A percentile compares a stretch with the other conserved stretches of the same genome.
Evolutionary conservation across 306 rosid genomes (phyloP).

Genomic region (Lupinus albus): DNA sequence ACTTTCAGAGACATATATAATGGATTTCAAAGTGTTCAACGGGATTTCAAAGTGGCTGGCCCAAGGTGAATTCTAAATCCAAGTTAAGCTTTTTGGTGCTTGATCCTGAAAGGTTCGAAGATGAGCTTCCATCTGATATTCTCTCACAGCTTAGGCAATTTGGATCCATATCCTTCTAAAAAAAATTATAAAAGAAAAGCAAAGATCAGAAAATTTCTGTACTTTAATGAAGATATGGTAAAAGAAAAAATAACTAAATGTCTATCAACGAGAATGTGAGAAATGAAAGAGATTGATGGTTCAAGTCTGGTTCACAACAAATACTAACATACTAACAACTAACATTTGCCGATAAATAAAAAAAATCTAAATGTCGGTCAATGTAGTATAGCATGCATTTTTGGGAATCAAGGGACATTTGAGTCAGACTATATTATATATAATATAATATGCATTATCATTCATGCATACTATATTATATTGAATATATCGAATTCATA

Average conservation of each 20-base stretch:
- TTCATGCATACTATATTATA: constrained; percentile 25
- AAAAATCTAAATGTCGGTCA: too few relatives aligned
- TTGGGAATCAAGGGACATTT: constrained; percentile 60
- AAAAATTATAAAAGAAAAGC: background rate
- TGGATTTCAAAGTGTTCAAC: constrained; percentile 14
- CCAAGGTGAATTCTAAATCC: constrained; percentile 95
- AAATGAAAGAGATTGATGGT: too few relatives aligned
- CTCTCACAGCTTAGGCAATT: constrained; percentile 78
- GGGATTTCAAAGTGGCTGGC: constrained; percentile 59
- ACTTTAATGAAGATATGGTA: constrained; percentile 29
- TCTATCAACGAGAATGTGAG: too few relatives aligned
- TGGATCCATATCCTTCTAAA: constrained; percentile 66
- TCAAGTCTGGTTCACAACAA: too few relatives aligned
- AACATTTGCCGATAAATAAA: too few relatives aligned
- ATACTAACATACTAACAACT: too few relatives aligned
- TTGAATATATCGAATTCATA: background rate
- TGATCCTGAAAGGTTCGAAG: constrained; percentile 71
- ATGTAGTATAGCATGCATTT: constrained; percentile 10
- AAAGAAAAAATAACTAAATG: background rate
- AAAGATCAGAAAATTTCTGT: background rate
- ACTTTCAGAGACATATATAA: constrained; percentile 38
- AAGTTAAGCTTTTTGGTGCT: constrained; percentile 82
- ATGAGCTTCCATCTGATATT: constrained; percentile 82
- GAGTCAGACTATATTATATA: constrained; percentile 57
- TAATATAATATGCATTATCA: constrained; percentile 50